Base-by-base conservation (phyloP, 2,329 filamentous ascomycete genomes). In the Claviceps sorghi region DNA sequence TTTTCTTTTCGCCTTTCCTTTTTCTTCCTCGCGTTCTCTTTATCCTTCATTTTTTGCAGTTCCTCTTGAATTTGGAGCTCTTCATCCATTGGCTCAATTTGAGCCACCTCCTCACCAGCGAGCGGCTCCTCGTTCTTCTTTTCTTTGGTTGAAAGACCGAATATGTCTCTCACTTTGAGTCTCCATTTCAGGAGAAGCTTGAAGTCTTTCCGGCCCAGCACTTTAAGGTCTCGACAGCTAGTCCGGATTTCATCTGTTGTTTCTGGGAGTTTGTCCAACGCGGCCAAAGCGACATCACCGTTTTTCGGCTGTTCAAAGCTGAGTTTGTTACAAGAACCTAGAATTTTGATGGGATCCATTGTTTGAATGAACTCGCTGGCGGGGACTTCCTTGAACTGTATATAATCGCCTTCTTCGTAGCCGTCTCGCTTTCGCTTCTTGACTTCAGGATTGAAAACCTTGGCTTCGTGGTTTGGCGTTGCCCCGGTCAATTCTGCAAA, bases 381-480 rank as follows among this genome's bases (percentile, higher is more conserved):
- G 0, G 88, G 73, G 2, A 86, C 79, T 63, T 95, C 88, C 65
- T 96, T 95, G 73, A 86, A 95, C 61, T 95, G 88, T 4, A 82
- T 91, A 67, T 84, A 95, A 58, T 98, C 89, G 38, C 88, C 91
- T 68, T 98, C 93, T 59, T 97, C 91, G 59, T 98, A 98, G 75
- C 93, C 93, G 45, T 95, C 91, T 74, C 93, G 78, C 79, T 96
- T 97, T 54, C 93, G 77, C 80, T 96, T 98, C 77, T 97, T 98
- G 64, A 88, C 76, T 65, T 98, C 93, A 0, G 93, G 93, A 58
- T 98, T 96, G 75, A 91, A 98, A 2, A 98, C 93, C 67, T 95
- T 95, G 41, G 93, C 93, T 67, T 98, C 93, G 60, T 97, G 94
- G 68, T 97, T 98, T 1, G 89, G 88, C 0, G 84, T 85, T 1